phyloP scores from a whole-genome alignment of 805 yeast species.

The Schwanniomyces pseudopolymorphus region DNA sequence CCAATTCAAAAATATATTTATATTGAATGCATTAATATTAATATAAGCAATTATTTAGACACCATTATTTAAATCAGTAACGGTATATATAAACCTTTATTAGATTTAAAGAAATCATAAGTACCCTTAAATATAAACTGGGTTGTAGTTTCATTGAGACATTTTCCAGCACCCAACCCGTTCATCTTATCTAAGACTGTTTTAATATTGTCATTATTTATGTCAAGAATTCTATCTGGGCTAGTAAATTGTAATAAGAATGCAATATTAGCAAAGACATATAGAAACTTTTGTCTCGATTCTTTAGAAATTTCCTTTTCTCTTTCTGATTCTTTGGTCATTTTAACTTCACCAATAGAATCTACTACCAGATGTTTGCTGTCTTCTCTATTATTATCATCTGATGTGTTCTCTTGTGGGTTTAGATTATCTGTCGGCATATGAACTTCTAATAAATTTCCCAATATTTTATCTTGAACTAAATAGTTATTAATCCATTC shows the following conservation, averaged over 20 bases:
- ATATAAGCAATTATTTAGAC: neutral
- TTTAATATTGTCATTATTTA: constrained; percentile 7
- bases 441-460: neutral
- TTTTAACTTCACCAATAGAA: neutral
- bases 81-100: constrained; percentile 24
- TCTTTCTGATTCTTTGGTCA: neutral
- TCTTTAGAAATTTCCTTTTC: neutral
- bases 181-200: constrained; percentile 3
- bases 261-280: constrained; percentile 19
- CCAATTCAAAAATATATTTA: constrained; percentile 51
- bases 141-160: constrained; percentile 15
- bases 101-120: constrained; percentile 28
- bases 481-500: constrained; percentile 23
- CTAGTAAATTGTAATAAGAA: constrained; percentile 17
- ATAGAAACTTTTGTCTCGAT: neutral
- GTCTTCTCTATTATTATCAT: neutral
- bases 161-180: neutral
- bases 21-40: constrained; percentile 28
- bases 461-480: constrained; percentile 7
- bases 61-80: constrained; percentile 13
- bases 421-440: neutral
- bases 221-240: neutral
- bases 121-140: constrained; percentile 19
- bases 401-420: neutral
- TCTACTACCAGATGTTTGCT: too few species aligned